Percentiles rank a stretch among this genome's conserved stretches.
Evolutionary conservation across 2,329 filamentous ascomycete species (phyloP).

Genomic region (Diaporthe citriasiana): DNA sequence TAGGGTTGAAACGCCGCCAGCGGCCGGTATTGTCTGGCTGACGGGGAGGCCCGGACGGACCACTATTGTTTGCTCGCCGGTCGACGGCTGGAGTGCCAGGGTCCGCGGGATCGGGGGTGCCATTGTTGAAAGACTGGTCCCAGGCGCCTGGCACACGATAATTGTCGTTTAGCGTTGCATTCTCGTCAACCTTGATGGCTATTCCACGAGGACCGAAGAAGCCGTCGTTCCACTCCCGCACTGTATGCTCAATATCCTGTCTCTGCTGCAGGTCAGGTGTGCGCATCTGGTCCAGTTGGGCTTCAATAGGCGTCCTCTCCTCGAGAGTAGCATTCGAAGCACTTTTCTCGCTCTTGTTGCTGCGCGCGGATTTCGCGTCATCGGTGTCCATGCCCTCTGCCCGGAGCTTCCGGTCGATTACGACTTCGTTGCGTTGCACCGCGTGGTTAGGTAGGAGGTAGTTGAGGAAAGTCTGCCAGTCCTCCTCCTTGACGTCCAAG

Average conservation of each 20-base stretch:
- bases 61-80: constrained; percentile 33
- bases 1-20: constrained; percentile 43
- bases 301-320: constrained; percentile 54
- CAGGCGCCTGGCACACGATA: constrained; percentile 52
- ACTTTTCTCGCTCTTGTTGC: constrained; percentile 27
- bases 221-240: constrained; percentile 69
- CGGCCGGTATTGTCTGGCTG: constrained; percentile 38
- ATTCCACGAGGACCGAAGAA: constrained; percentile 69
- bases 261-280: constrained; percentile 47
- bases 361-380: constrained; percentile 43
- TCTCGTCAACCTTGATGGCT: constrained; percentile 53
- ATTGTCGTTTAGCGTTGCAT: constrained; percentile 36
- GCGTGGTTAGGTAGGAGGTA: constrained; percentile 66
- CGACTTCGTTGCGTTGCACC: constrained; percentile 58
- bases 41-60: constrained; percentile 17
- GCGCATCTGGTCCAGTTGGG: constrained; percentile 57
- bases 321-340: constrained; percentile 41
- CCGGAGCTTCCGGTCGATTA: constrained; percentile 64
- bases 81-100: neutral
- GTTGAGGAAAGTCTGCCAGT: constrained; percentile 73
- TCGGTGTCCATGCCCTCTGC: constrained; percentile 55
- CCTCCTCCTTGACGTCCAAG: constrained; percentile 63
- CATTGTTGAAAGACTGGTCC: constrained; percentile 50
- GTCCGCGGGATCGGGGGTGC: constrained; percentile 26
- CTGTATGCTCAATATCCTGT: constrained; percentile 56